These are phyloP conservation scores for Globisporangium perplexum DNA, from an alignment of 352 stramenopile species.

Conservation along the genomic window DNA sequence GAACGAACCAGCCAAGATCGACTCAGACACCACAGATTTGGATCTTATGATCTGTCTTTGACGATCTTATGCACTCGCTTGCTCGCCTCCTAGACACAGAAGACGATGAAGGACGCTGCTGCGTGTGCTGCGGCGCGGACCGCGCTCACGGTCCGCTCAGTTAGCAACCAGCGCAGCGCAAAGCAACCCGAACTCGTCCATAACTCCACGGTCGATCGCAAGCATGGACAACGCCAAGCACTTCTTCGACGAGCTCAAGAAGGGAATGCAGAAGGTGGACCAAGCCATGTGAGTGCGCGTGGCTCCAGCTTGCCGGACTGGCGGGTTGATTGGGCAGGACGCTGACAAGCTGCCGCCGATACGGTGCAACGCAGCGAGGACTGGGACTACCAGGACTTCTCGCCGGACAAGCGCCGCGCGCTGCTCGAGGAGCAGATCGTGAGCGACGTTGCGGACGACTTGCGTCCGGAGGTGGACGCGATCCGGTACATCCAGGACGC, in stretches of 20 bases:
- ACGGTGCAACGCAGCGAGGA: slow-evolving; percentile 30
- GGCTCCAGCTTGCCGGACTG: too few relatives aligned
- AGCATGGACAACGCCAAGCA: slow-evolving; percentile 25
- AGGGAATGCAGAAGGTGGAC: slow-evolving; percentile 36
- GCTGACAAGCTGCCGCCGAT: too few relatives aligned
- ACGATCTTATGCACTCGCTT: background rate
- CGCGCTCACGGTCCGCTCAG: background rate
- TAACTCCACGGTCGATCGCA: background rate
- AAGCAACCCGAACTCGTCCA: background rate
- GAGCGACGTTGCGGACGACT: slow-evolving; percentile 30
- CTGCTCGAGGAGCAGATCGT: slow-evolving; percentile 48
- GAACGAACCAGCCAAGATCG: too few relatives aligned
- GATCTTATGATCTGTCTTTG: background rate
- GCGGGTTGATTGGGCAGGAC: too few relatives aligned
- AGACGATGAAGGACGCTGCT: background rate
- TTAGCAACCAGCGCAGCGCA: background rate
- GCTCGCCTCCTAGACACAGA: background rate
- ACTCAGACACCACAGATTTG: too few relatives aligned
- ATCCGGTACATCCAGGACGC: slow-evolving; percentile 26
- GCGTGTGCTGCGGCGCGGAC: too few relatives aligned
- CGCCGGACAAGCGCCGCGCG: slow-evolving; percentile 51
- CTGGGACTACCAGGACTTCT: slow-evolving; percentile 71
- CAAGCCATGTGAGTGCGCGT: slow-evolving; percentile 29
- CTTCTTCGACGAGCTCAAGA: slow-evolving; percentile 40
- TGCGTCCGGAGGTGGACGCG: slow-evolving; percentile 23